Base-by-base conservation (phyloP, 2,329 filamentous ascomycete species). In the Penicillium frequentans region DNA sequence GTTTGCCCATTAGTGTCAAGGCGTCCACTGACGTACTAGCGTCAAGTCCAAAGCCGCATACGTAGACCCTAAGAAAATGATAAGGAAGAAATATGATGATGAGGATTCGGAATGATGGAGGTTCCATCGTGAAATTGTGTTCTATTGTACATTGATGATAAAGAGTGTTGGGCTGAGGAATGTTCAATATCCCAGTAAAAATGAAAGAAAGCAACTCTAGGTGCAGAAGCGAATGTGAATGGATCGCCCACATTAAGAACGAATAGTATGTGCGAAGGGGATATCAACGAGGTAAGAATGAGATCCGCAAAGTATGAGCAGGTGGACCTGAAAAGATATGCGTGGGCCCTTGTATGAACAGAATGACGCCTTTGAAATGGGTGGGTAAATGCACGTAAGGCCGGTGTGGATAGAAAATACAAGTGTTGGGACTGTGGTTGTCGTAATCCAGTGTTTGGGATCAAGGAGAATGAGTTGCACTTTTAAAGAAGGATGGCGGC, bases 31-130 rank as follows among this genome's bases (percentile, higher is more conserved):
- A 14, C 23, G 46, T 35, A 19, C 19, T 19, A 61, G 77, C 81
- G 51, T 78, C 75, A 19, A 70, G 77, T 31, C 76, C 78, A 0
- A 80, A 72, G 60, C 73, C 71, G 4, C 75, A 77, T 45, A 67
- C 70, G 5, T 69, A 78, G 53, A 72, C 75, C 52, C 67, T 70
- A 1, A 69, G 54, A 60, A 55, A 13, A 48, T 14, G 19, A 33
- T 5, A 24, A 16, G 23, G 24, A 14, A 21, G 21, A 26, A 26
- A 14, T 1, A 10, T 6, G 13, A 16, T 50, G 14, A 1, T n/a
- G 24, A 26, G 35, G 14, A 27, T n/a, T 26, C 21, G 24, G 13
- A 7, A n/a, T 51, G 35, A 29, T 51, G 35, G 37, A 9, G 10
- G 26, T 19, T 43, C 35, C 37, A 43, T 23, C 26, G 29, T 23